Conservation (phyloP, 2,329 filamentous ascomycete species). For the Neopestalotiopsis clavispora region DNA sequence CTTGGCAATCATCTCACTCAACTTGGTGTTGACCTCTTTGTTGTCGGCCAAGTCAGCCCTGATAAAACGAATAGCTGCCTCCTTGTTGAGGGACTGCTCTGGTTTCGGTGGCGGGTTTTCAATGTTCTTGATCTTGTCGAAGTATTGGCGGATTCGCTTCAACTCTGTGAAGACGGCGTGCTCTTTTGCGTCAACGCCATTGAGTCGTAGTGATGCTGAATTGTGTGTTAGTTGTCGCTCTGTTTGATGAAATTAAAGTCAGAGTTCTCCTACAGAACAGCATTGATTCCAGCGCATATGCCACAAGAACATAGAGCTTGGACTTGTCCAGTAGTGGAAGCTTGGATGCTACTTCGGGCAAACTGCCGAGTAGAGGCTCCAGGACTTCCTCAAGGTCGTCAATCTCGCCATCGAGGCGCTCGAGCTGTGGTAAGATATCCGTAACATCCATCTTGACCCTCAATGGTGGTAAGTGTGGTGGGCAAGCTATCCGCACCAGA, state of each 20-base stretch:
- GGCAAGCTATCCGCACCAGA: not conserved
- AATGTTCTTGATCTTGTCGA: conserved; percentile 83
- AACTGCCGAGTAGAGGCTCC: conserved; percentile 70
- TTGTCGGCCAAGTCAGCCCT: conserved; percentile 72
- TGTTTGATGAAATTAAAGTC: not conserved
- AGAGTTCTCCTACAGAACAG: conserved; percentile 72
- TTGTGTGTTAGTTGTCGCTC: conserved; percentile 6
- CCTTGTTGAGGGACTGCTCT: conserved; percentile 67
- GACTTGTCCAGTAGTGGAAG: conserved; percentile 93
- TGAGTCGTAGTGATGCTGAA: conserved; percentile 73
- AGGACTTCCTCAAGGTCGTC: conserved; percentile 79
- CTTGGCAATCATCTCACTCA: conserved; percentile 61
- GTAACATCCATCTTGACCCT: conserved; percentile 47
- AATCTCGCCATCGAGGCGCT: conserved; percentile 77
- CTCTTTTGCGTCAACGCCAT: conserved; percentile 79
- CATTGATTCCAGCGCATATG: conserved; percentile 89
- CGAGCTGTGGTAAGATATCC: conserved; percentile 70
- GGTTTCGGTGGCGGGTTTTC: conserved; percentile 67
- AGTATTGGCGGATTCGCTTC: conserved; percentile 86
- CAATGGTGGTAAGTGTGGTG: not conserved
- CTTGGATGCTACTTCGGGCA: conserved; percentile 74
- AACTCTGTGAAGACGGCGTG: conserved; percentile 88
- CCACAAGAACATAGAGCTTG: conserved; percentile 86
- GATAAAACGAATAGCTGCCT: conserved; percentile 81
- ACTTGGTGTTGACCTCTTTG: conserved; percentile 54